Percentiles rank a stretch among this genome's conserved stretches.
phyloP scores from a whole-genome alignment of 805 yeast species.

The Candida insectalens region DNA sequence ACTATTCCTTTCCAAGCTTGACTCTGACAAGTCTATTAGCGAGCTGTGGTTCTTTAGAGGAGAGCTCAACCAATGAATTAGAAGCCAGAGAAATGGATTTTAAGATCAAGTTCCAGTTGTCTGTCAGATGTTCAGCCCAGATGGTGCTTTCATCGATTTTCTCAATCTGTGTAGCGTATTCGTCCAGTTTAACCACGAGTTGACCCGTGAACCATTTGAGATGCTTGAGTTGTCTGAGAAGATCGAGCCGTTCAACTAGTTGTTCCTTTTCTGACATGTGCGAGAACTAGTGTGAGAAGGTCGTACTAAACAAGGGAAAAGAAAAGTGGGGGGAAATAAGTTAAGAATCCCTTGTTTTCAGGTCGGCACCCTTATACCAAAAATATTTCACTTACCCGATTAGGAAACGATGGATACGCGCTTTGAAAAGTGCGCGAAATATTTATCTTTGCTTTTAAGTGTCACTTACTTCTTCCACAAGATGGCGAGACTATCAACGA shows the following conservation, averaged over 20 bases:
- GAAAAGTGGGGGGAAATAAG: no score
- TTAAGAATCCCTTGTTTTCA: no score
- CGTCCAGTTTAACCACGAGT: slow-evolving; percentile 37
- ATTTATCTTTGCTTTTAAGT: no score
- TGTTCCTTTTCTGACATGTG: no score
- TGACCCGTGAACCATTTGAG: slow-evolving; percentile 35
- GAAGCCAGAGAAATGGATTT: slow-evolving; percentile 54
- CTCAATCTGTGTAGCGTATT: slow-evolving; percentile 37
- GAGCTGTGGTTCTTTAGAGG: no score
- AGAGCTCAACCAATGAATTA: slow-evolving; percentile 36
- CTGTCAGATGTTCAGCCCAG: slow-evolving; percentile 46
- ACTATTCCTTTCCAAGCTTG: background rate
- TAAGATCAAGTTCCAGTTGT: slow-evolving; percentile 57
- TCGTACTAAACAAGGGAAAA: no score
- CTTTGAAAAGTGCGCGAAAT: no score
- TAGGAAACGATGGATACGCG: no score
- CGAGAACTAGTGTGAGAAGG: background rate
- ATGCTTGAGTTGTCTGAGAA: slow-evolving; percentile 35
- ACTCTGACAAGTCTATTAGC: no score
- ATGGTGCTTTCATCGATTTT: slow-evolving; percentile 48
- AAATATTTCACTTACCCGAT: no score
- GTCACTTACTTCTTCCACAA: no score
- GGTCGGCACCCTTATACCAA: no score
- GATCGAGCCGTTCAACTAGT: slow-evolving; percentile 3
- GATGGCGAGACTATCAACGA: background rate